These are phyloP conservation scores for Xylaria sp. DNA, from an alignment of 2,329 filamentous ascomycete species.

Conservation along the genomic window DNA sequence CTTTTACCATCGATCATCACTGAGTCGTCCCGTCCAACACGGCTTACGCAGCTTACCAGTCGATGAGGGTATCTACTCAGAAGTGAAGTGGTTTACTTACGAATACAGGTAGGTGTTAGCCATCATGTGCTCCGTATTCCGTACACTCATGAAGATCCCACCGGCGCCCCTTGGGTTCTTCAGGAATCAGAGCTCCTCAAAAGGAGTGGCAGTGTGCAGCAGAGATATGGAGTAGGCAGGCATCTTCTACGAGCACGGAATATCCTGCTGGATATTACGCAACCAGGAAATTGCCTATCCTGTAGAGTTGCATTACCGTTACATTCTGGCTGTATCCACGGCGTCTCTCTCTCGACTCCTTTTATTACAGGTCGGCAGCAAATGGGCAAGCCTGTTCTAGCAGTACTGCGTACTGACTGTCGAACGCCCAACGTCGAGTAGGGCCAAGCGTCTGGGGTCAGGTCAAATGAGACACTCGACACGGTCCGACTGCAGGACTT, in stretches of 20 bases:
- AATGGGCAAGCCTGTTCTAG: not conserved
- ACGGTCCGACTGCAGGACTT: slow-evolving; percentile 16
- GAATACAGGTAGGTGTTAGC: no score
- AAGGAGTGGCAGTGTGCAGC: not conserved
- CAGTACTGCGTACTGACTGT: not conserved
- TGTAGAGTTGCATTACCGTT: not conserved
- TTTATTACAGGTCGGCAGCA: not conserved
- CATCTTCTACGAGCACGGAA: not conserved
- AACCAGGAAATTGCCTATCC: not conserved
- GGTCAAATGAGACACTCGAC: slow-evolving; percentile 9
- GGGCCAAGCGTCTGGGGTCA: slow-evolving; percentile 13
- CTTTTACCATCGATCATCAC: no score
- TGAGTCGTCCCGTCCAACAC: no score
- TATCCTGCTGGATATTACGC: not conserved
- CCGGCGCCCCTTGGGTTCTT: not conserved
- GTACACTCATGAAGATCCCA: not conserved
- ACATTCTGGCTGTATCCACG: not conserved
- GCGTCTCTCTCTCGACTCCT: not conserved
- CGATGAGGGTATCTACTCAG: no score
- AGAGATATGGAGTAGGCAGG: not conserved
- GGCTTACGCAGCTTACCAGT: no score
- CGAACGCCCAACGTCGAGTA: slow-evolving; percentile 11
- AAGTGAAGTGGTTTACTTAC: no score
- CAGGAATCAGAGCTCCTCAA: not conserved
- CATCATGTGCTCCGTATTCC: no score